These are phyloP conservation scores for Papiliotrema terrestris DNA, from an alignment of 1,284 basidiomycete genomes.

Conservation along the genomic window DNA sequence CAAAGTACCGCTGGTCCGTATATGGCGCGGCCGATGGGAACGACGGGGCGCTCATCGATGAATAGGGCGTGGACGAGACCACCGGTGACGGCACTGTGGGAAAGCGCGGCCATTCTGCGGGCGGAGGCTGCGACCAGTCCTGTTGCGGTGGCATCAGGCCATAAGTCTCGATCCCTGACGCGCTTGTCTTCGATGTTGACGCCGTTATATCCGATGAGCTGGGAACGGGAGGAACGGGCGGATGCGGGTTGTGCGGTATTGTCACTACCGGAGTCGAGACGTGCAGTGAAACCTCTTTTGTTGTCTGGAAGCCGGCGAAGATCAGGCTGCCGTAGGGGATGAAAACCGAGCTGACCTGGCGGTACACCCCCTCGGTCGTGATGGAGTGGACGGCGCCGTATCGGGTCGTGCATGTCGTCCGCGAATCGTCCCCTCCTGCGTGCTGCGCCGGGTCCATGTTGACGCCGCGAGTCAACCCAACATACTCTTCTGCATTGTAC, in stretches of 20 bases:
- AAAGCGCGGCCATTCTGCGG: not conserved
- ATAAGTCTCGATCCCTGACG: not conserved
- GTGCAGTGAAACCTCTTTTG: conserved; percentile 64
- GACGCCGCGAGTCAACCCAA: conserved; percentile 73
- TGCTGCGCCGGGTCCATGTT: conserved; percentile 58
- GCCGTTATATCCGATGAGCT: not conserved
- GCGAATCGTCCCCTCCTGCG: conserved; percentile 58
- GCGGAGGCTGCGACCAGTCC: conserved; percentile 1
- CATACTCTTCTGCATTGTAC: conserved; percentile 76
- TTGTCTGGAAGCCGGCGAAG: conserved; percentile 51
- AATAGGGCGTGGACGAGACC: too few relatives aligned
- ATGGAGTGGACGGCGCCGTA: conserved; percentile 77
- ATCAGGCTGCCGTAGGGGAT: conserved; percentile 79
- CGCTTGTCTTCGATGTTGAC: not conserved
- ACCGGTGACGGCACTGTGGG: too few relatives aligned
- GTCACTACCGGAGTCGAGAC: too few relatives aligned
- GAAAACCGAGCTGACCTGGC: conserved; percentile 80
- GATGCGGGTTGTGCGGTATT: not conserved
- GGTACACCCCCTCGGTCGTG: conserved; percentile 56
- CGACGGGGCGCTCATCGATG: too few relatives aligned
- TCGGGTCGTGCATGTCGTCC: conserved; percentile 88
- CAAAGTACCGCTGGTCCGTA: too few relatives aligned
- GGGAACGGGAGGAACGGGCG: not conserved
- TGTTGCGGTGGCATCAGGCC: conserved; percentile 3
- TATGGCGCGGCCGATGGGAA: too few relatives aligned